phyloP scores from a whole-genome alignment of 148 eudicot genomes.

The Cornus suecica region DNA sequence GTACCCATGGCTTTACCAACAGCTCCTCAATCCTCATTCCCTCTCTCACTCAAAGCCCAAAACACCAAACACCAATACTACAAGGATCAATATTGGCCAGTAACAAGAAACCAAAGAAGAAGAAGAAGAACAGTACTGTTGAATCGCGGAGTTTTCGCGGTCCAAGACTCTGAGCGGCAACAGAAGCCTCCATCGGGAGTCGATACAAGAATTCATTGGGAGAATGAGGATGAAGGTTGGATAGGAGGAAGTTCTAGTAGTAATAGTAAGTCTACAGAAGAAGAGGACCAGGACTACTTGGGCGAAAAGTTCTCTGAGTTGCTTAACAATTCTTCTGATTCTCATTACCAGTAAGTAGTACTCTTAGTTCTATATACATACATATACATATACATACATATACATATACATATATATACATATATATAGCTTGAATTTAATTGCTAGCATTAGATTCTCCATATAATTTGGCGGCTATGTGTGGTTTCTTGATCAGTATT shows the following conservation, averaged over 20 bases:
- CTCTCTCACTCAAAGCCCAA: slow-evolving; percentile 25
- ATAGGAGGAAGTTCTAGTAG: slow-evolving; percentile 45
- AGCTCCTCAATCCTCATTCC: slow-evolving; percentile 36
- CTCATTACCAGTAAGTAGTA: slow-evolving; percentile 75
- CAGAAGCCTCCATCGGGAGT: slow-evolving; percentile 48
- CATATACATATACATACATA: not conserved
- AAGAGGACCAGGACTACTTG: slow-evolving; percentile 31
- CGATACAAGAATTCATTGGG: slow-evolving; percentile 91
- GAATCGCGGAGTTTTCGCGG: slow-evolving; percentile 30
- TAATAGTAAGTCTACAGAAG: slow-evolving; percentile 9
- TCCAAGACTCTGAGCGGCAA: slow-evolving; percentile 23
- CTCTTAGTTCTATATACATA: not conserved
- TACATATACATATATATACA: not conserved
- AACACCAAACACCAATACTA: slow-evolving; percentile 8
- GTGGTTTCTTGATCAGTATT: too few species aligned
- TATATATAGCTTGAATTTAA: not conserved
- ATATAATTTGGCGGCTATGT: too few species aligned
- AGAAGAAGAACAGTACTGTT: too few species aligned
- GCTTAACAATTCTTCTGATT: slow-evolving; percentile 65
- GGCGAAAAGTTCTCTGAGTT: slow-evolving; percentile 65
- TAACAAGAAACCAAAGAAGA: not conserved
- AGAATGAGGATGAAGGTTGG: slow-evolving; percentile 84
- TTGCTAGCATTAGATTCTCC: too few species aligned
- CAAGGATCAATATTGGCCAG: slow-evolving; percentile 8
- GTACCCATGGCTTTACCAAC: slow-evolving; percentile 53